These are phyloP conservation scores for Polygonum aviculare DNA, from an alignment of 148 eudicot genomes.

Conservation along the genomic window DNA sequence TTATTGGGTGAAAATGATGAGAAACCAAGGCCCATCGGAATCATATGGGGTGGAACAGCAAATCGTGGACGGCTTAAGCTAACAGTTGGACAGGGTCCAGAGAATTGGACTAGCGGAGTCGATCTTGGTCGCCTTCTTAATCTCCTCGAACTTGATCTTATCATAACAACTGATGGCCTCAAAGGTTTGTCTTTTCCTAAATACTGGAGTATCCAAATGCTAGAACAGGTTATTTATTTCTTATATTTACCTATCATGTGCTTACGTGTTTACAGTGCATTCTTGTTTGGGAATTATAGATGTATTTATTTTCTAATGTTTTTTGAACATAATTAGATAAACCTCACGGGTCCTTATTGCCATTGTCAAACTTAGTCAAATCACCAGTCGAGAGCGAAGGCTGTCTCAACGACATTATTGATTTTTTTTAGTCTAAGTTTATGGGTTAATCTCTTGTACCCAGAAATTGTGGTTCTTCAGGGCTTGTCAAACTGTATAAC, in stretches of 20 bases:
- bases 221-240: neutral
- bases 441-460: too few relatives aligned
- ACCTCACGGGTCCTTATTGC: neutral
- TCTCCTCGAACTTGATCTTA: conserved; percentile 87
- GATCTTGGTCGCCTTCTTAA: conserved; percentile 92
- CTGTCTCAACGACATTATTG: conserved; percentile 39
- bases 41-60: conserved; percentile 99
- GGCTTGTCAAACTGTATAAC: too few relatives aligned
- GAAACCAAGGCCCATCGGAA: conserved; percentile 88
- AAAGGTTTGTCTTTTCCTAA: conserved; percentile 40
- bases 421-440: neutral
- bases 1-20: conserved; percentile 69
- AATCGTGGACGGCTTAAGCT: conserved; percentile 92
- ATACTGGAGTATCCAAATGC: neutral
- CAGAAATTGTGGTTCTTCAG: too few relatives aligned
- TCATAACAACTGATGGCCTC: conserved; percentile 63
- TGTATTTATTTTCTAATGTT: neutral
- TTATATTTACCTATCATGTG: neutral
- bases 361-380: neutral
- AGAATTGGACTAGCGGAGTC: conserved; percentile 98
- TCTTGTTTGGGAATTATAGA: neutral
- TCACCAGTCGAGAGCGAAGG: conserved; percentile 51
- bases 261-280: neutral
- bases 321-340: neutral
- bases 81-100: conserved; percentile 88